Evolutionary conservation across 306 rosid species (phyloP).

Genomic region (Casuarina equisetifolia): DNA sequence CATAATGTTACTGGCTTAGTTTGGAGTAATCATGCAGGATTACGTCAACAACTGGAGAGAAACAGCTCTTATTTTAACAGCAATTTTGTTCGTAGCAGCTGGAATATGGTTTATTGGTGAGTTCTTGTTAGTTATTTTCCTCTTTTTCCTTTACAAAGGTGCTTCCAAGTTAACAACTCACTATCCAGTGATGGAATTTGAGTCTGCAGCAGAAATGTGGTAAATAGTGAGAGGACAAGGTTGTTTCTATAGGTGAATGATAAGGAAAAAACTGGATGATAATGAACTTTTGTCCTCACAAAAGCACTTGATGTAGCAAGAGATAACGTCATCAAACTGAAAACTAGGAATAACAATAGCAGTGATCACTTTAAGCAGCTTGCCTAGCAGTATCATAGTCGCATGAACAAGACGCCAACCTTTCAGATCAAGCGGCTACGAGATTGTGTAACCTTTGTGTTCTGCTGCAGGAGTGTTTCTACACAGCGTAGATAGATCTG

Average conservation of each 20-base stretch:
- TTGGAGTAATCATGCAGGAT: constrained; percentile 49
- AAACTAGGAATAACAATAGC: no score
- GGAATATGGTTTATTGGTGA: constrained; percentile 76
- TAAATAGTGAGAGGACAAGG: not conserved
- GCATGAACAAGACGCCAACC: not conserved
- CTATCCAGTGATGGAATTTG: not conserved
- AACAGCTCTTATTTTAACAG: constrained; percentile 62
- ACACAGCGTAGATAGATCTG: constrained; percentile 54
- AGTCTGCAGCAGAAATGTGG: not conserved
- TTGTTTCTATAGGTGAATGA: not conserved
- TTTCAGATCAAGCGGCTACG: not conserved
- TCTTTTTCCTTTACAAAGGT: constrained; percentile 14
- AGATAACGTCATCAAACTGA: no score
- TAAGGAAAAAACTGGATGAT: no score
- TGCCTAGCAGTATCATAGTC: not conserved
- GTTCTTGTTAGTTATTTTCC: constrained; percentile 22
- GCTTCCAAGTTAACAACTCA: not conserved
- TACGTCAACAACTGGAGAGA: constrained; percentile 64
- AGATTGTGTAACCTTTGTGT: constrained; percentile 7
- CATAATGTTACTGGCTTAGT: constrained; percentile 1
- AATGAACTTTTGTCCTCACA: no score
- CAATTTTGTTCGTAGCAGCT: constrained; percentile 66
- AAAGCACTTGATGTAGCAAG: no score
- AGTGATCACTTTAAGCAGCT: not conserved
- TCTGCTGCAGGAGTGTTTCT: constrained; percentile 63